Percentiles rank a stretch among this genome's conserved stretches.
Conservation (phyloP, 441 rosid genomes). For the Brassica balearica region DNA sequence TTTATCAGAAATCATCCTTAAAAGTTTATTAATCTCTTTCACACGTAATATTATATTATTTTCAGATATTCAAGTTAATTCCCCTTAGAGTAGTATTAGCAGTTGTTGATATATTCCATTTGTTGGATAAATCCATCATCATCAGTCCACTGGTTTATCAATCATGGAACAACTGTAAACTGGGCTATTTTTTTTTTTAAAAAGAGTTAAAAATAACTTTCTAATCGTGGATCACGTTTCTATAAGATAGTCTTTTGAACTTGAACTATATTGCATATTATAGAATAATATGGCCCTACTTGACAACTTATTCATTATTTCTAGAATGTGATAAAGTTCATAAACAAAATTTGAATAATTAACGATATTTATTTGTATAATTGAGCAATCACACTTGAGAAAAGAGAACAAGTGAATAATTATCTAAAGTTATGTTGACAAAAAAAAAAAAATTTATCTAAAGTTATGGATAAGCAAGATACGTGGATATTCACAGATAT, state of each 20-base stretch:
- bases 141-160: background rate
- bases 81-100: background rate
- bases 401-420: no score
- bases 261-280: background rate
- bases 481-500: conserved; percentile 15
- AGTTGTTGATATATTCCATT: background rate
- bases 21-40: background rate
- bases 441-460: background rate
- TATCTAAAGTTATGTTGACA: no score
- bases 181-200: background rate
- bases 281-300: background rate
- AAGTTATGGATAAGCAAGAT: conserved; percentile 28
- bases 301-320: background rate
- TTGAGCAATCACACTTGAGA: no score
- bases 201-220: background rate
- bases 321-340: background rate
- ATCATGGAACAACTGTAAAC: background rate
- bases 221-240: background rate
- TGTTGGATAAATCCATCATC: background rate
- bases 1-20: background rate
- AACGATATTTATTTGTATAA: no score
- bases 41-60: background rate
- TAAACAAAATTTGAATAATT: background rate
- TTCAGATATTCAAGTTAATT: background rate
- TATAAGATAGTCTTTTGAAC: background rate